Percentiles rank a stretch among this genome's conserved stretches.
phyloP scores from a whole-genome alignment of 371 early-diverging fungal genomes.

The Agmasoma carcini region DNA sequence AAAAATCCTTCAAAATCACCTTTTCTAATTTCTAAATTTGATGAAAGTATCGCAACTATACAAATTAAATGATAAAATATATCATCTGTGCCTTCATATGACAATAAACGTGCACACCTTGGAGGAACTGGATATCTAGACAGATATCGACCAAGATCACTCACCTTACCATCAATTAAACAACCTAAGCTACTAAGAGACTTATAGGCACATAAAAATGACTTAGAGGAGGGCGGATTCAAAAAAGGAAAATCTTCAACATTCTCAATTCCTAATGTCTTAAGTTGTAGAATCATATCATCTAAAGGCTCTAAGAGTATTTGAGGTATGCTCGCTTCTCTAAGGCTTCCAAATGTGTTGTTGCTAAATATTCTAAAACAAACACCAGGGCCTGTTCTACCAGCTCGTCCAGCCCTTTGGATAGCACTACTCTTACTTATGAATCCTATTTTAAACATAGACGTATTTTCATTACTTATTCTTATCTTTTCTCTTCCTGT shows the following conservation, averaged over 20 bases:
- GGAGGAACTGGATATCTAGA: conserved; percentile 93
- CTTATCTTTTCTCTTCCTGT: conserved; percentile 82
- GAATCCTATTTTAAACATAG: conserved; percentile 43
- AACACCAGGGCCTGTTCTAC: conserved; percentile 50
- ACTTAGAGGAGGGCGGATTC: conserved; percentile 60
- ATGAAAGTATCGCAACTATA: conserved; percentile 8
- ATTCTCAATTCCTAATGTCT: conserved; percentile 75
- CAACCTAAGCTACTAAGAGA: conserved; percentile 76
- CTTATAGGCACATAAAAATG: conserved; percentile 59
- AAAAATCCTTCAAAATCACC: conserved; percentile 9
- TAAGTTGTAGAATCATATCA: conserved; percentile 76
- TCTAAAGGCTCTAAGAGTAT: conserved; percentile 81
- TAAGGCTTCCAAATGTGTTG: conserved; percentile 1
- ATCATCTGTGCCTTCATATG: neutral
- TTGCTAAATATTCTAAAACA: conserved; percentile 55
- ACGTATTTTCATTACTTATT: conserved; percentile 48
- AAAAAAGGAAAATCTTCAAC: conserved; percentile 86
- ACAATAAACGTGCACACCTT: conserved; percentile 71
- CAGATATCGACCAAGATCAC: conserved; percentile 85
- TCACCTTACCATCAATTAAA: conserved; percentile 70
- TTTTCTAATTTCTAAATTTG: conserved; percentile 6
- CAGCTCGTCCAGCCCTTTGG: conserved; percentile 54
- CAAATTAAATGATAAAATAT: conserved; percentile 11
- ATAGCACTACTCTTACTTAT: conserved; percentile 52
- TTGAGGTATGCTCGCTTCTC: conserved; percentile 68